Base-by-base conservation (phyloP, 495 filamentous ascomycete genomes). In the Penicillium turbatum region DNA sequence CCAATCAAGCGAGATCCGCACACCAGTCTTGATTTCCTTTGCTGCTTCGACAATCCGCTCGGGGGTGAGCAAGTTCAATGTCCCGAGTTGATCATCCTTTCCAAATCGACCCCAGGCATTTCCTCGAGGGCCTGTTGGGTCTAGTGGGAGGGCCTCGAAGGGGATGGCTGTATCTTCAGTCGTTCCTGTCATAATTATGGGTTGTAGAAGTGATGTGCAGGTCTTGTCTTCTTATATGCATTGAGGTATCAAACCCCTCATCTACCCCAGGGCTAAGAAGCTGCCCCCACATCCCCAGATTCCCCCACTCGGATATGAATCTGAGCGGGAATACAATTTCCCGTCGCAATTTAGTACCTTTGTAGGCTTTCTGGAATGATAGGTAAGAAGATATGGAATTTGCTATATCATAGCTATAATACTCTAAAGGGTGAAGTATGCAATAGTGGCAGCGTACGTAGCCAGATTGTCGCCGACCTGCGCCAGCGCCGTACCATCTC, bases 61-160 rank as follows among this genome's bases (percentile, higher is more conserved):
- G 1, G 74, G 73, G 0, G 76, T 82, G 13, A 82, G 69, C 11
- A 76, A 61, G 45, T 82, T 82, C 34, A 83, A 64, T 35, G 72
- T 76, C 6, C 80, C 80, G 3, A 82, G 66, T 39, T 76, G 61
- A 53, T 82, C 78, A 36, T 70, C 54, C 6, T 60, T 52, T 24
- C 79, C 79, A 51, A 72, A 82, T 12, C 75, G 65, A 34, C 77
- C 77, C 79, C 79, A 82, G 9, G 78, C 75, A 48, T 77, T 77
- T n/a, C 76, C 75, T 21, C 55, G 67, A 1, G 79, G 79, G 32
- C 73, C 78, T 12, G 37, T 56, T 12, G 68, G 66, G 51, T 74
- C 64, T n/a, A 82, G 70, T 1, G 79, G 78, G 5, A 82, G 71
- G 10, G 70, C 54, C 26, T 69, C 62, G 59, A 82, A 82, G 0